Evolutionary conservation across 2,329 filamentous ascomycete species (phyloP), one percentile per base, ranked within the genome.

Genomic region (Fusarium coicis): DNA sequence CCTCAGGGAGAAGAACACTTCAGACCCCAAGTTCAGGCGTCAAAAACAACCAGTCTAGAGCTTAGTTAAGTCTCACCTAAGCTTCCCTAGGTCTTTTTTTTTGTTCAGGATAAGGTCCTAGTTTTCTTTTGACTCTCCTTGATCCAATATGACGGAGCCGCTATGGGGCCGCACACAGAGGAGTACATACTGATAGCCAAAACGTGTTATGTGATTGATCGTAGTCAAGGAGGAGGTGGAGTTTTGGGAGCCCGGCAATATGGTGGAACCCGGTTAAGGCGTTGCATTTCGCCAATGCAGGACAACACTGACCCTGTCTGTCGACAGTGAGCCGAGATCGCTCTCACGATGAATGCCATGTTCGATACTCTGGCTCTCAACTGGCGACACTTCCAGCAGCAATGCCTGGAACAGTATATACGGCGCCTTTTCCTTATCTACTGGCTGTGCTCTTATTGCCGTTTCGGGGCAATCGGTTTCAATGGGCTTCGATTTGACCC

Each of bases 151-250:
- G 42, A 70, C 55, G 70, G 71, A 72, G 67, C 66, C 66, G 62
- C 59, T 52, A 74, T 58, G 71, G 66, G 40, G 60, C 70, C 66
- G 63, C 65, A 65, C 37, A 34, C 47, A 58, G 70, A 40, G 67
- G 54, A 57, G 59, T 64, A 49, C 28, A 30, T 30, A 32, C 49
- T 54, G 37, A 70, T 61, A 66, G 55, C 23, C 26, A 58, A 66
- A 74, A 70, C 59, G 70, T 73, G 65, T 76, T 76, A 68, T 70
- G 75, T 68, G 75, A 77, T 77, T 77, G 71, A 76, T 63, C 63
- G 58, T 62, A 55, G 70, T 68, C 66, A 75, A 56, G 62, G 23
- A 50, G 37, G 37, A 54, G 42, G 63, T 68, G 65, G 67, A 63
- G 57, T 44, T 53, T 58, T 50, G 49, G 40, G 36, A 34, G 39